phyloP scores from a whole-genome alignment of 768 basidiomycete genomes.

The Coprinellus micaceus region DNA sequence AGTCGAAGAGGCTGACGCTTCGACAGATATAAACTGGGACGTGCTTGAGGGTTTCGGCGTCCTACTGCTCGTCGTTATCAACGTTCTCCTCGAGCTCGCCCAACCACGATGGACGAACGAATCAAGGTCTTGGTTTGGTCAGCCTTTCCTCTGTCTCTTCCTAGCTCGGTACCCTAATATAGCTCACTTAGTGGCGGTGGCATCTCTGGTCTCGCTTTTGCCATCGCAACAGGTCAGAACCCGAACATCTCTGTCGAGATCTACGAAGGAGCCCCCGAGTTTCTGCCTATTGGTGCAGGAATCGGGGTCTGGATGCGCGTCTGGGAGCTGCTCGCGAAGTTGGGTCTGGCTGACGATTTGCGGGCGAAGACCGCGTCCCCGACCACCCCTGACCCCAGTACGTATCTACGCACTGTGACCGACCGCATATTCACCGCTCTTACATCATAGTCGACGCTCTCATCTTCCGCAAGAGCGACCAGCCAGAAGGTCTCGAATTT shows the following conservation, averaged over 20 bases:
- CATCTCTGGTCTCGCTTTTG: conserved; percentile 36
- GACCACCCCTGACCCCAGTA: conserved; percentile 7
- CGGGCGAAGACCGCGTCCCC: conserved; percentile 5
- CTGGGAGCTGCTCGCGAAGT: conserved; percentile 36
- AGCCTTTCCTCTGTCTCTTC: background rate
- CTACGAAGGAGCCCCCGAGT: conserved; percentile 37
- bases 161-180: background rate
- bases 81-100: no score
- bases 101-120: background rate
- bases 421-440: no score
- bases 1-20: conserved; percentile 1
- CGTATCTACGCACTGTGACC: background rate
- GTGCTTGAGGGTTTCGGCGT: no score
- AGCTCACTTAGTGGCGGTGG: conserved; percentile 32
- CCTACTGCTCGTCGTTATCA: no score
- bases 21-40: no score
- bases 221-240: conserved; percentile 26
- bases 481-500: conserved; percentile 18
- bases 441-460: conserved; percentile 9
- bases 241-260: conserved; percentile 31
- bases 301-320: conserved; percentile 39
- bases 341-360: conserved; percentile 38
- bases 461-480: conserved; percentile 16
- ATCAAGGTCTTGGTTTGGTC: conserved; percentile 9
- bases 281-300: conserved; percentile 43